Base-by-base conservation (phyloP, 129 eudicot species). In the Ambrosia trifida region DNA sequence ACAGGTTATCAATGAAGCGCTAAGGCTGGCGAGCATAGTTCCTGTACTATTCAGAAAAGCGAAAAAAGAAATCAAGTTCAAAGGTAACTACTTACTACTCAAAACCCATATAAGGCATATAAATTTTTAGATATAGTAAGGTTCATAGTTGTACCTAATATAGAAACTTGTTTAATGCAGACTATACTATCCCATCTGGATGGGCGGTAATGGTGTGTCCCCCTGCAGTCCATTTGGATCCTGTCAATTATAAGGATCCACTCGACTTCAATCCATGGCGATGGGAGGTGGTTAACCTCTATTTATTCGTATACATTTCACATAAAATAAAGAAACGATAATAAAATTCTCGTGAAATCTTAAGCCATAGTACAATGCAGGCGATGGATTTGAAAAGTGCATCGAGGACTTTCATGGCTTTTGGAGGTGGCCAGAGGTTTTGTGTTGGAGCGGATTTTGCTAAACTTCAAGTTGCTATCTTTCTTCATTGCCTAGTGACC, bases 391-490 rank as follows among this genome's bases (percentile, higher is more conserved):
- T 80, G 54, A 78, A 80, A 72, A 83, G 89, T 5, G 88, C 89
- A 31, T 80, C 97, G 0, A 86, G 78, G 78, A 75, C 84, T 69
- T 91, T 91, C 86, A 88, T 91, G 96, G 94, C 96, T 8, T 91
- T 91, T 61, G 98, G 96, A 70, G 98, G 98, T 12, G 98, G 98
- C 35, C 81, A 82, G 89, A 91, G 91, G 78, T 91, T 86, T 78
- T 88, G 95, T 78, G 88, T 85, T 28, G 98, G 98, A 70, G 86
- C 96, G 59, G 96, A 91, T 65, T 86, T 88, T 69, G 76, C 95
- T 5, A 88, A 85, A 72, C 78, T 88, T 71, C 91, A 86, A 62
- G 83, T 89, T 87, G 95, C 95, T 1, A 82, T 85, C 38, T 92
- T 88, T 74, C 94, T 92, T 53, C 96, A 92, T 69, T 77, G 82